Base-by-base conservation (phyloP, 768 basidiomycete species). In the Mycena olivaceomarginata region DNA sequence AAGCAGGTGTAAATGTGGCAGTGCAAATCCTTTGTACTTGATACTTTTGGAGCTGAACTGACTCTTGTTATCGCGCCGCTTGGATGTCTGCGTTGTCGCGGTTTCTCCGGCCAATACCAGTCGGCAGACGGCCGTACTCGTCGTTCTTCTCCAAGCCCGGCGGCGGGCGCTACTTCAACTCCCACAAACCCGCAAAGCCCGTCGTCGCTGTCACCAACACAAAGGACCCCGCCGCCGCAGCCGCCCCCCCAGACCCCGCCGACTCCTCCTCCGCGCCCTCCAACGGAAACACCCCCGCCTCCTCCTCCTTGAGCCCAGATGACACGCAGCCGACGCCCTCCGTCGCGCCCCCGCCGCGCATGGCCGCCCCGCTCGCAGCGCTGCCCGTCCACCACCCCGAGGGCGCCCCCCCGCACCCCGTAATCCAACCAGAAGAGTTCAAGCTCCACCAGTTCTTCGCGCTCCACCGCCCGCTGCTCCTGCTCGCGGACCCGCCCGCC, bases 381-480 rank as follows among this genome's bases (percentile, higher is more conserved):
- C 53, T 65, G 43, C 67, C 74, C 63, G 74, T 77, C 67, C 69
- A 74, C 59, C 70, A 64, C 63, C 80, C 51, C 72, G 75, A 78
- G 16, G 72, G 69, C 31, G 67, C 82, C 60, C 76, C 79, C 64
- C 75, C 86, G 13, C 94, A 95, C 78, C 93, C 93, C 1, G 79
- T 90, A 37, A 80, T 96, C 71, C 91, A 89, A 70, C 82, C 93
- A 13, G 92, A 93, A 77, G 94, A 95, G 79, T 93, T 94, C 85
- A 94, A 93, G 81, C 89, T 96, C 13, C 95, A 96, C 82, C 94
- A 95, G 70, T 97, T 97, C 85, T 97, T 97, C 86, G 92, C 96
- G 4, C 87, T 96, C 43, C 93, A 97, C 81, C 91, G 96, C 15
- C 96, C 96, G 1, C 88, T 97, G 2, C 91, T 96, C 25, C 90